Evolutionary conservation across 2,329 filamentous ascomycete species (phyloP).

Genomic region (Camillea tinctor): DNA sequence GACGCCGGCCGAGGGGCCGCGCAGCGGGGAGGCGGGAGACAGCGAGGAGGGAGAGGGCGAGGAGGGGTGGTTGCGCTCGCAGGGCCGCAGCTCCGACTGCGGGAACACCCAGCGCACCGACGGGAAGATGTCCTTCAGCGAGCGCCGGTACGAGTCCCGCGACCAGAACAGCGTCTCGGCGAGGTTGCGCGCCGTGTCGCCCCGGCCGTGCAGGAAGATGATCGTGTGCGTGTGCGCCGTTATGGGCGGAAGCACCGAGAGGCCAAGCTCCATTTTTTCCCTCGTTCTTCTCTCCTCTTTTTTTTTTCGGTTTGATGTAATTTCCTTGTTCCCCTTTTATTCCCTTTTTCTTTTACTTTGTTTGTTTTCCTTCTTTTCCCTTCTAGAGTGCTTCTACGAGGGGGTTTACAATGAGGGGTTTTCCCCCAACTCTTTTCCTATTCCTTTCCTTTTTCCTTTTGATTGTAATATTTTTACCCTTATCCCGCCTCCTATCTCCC

Average conservation of each 20-base stretch:
- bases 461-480: too few species aligned
- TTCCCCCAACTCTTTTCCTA: too few species aligned
- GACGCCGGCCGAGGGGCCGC: too few species aligned
- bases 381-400: background rate
- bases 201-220: constrained; percentile 46
- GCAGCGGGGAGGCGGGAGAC: too few species aligned
- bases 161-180: constrained; percentile 30
- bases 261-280: constrained; percentile 18
- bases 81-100: constrained; percentile 38
- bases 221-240: constrained; percentile 40
- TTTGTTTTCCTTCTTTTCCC: background rate
- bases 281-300: background rate
- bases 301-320: background rate
- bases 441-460: too few species aligned
- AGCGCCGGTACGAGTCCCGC: constrained; percentile 31
- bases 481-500: too few species aligned
- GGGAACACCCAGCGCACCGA: constrained; percentile 50
- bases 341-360: background rate
- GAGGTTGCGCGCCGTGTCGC: constrained; percentile 38
- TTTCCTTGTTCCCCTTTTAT: constrained; percentile 7
- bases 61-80: constrained; percentile 17
- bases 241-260: constrained; percentile 16
- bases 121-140: constrained; percentile 40
- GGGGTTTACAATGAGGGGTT: background rate
- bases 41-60: too few species aligned